phyloP scores from a whole-genome alignment of 345 rosid genomes.

The Citrus australasica region DNA sequence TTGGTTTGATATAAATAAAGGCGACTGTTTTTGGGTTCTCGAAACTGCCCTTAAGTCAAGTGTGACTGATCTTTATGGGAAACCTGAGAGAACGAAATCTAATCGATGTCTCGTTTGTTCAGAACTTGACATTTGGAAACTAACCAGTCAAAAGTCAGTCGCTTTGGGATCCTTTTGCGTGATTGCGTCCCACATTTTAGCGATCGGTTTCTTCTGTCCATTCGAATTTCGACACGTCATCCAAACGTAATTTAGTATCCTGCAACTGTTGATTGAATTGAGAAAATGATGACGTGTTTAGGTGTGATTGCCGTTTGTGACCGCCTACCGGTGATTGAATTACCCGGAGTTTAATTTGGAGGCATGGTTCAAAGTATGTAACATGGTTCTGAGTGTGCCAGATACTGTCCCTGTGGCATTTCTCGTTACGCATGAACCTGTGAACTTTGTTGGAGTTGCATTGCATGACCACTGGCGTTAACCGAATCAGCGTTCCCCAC shows the following conservation, averaged over 20 bases:
- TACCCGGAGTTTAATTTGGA: not conserved
- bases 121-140: conserved; percentile 52
- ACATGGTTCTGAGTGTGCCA: conserved; percentile 7
- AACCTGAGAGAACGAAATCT: conserved; percentile 9
- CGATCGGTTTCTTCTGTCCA: not conserved
- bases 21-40: conserved; percentile 17
- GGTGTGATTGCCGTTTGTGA: not conserved
- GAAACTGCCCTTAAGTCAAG: conserved; percentile 27
- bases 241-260: not conserved
- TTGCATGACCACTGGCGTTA: not conserved
- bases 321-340: conserved; percentile 1
- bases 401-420: conserved; percentile 10
- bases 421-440: not conserved
- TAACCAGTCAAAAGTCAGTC: conserved; percentile 33
- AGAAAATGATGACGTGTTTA: not conserved
- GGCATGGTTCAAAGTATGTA: not conserved
- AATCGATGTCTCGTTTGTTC: conserved; percentile 10
- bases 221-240: conserved; percentile 6
- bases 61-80: not conserved
- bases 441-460: not conserved
- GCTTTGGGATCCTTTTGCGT: conserved; percentile 12
- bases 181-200: not conserved
- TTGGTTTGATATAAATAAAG: conserved; percentile 29
- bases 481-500: not conserved
- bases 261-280: not conserved